Evolutionary conservation across 768 basidiomycete species (phyloP), one percentile per base, ranked within the genome.

Genomic region (Phlebiopsis gigantea): DNA sequence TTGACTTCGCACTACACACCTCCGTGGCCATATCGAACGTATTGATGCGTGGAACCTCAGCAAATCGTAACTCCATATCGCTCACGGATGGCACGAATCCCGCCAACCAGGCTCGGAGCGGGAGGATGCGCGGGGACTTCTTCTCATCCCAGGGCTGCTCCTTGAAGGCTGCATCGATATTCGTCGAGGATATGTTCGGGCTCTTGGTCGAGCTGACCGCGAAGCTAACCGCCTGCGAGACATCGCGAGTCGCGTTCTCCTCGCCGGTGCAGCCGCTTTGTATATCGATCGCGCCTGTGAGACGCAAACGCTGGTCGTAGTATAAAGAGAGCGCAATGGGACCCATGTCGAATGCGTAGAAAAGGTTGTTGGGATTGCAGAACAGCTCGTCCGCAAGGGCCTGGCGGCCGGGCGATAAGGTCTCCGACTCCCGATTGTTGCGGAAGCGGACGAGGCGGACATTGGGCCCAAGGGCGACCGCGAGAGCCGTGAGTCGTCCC

Each of bases 261-360:
- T 42, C 58, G 8, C 70, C 70, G 6, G 72, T 69, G 61, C 78
- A 77, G 2, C 72, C 77, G 4, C 79, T 79, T 60, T 85, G 83
- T 21, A 87, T 75, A 62, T 86, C 83, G 39, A 85, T 66, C n/a
- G 74, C 83, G 28, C 77, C 73, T 6, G 67, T 63, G 43, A 86
- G 61, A 39, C 74, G 74, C 22, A 85, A 60, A 1, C 66, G 62
- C 43, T 75, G 66, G 39, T 79, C 74, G 31, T 58, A 61, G 61
- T 74, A 78, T 5, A 87, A 71, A 0, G 77, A 72, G 65, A 84
- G 72, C 0, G 77, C 72, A 15, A 85, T 65, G 0, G 74, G 75
- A 1, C 65, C 79, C 61, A 84, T 72, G 62, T 83, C 79, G 62
- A 87, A 85, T 0, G 79, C 81, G 46, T 75, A 77, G 44, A 83